These are phyloP conservation scores for Uncinocarpus reesii DNA, from an alignment of 2,329 filamentous ascomycete species.

Conservation along the genomic window DNA sequence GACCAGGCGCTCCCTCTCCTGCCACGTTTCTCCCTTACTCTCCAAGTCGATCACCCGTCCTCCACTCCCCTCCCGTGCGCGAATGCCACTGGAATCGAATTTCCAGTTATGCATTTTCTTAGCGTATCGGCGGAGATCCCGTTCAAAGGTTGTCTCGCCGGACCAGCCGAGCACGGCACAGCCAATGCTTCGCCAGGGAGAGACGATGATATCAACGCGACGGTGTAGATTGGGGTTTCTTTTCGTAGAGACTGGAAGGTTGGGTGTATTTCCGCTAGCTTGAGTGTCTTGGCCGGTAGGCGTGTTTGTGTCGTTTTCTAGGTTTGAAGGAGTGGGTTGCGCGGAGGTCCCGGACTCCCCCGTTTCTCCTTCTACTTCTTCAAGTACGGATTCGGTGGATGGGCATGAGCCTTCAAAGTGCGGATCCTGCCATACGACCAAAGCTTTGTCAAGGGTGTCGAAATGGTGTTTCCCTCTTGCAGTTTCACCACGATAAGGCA, in stretches of 20 bases:
- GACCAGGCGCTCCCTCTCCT: constrained; percentile 67
- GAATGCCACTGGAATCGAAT: constrained; percentile 82
- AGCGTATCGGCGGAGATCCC: constrained; percentile 72
- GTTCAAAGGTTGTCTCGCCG: constrained; percentile 78
- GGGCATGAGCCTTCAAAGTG: constrained; percentile 25
- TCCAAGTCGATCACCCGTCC: constrained; percentile 60
- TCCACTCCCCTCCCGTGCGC: constrained; percentile 52
- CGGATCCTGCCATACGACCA: constrained; percentile 84
- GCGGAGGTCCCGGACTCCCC: neutral
- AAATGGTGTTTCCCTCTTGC: constrained; percentile 53
- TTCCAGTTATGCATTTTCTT: constrained; percentile 63
- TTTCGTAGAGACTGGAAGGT: neutral
- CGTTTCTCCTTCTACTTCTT: neutral
- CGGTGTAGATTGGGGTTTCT: constrained; percentile 63
- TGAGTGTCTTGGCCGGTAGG: neutral
- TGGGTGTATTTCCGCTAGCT: neutral
- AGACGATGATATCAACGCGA: constrained; percentile 83
- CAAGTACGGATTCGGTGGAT: neutral
- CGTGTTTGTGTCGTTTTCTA: neutral
- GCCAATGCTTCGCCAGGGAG: constrained; percentile 77
- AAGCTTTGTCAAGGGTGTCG: constrained; percentile 79
- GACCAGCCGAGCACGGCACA: constrained; percentile 85
- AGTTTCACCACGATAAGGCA: constrained; percentile 42
- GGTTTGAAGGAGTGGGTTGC: neutral
- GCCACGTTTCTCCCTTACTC: constrained; percentile 44